These are phyloP conservation scores for Lunularia cruciata DNA, from an alignment of 225 moss, liverwort and hornwort species.

Conservation along the genomic window DNA sequence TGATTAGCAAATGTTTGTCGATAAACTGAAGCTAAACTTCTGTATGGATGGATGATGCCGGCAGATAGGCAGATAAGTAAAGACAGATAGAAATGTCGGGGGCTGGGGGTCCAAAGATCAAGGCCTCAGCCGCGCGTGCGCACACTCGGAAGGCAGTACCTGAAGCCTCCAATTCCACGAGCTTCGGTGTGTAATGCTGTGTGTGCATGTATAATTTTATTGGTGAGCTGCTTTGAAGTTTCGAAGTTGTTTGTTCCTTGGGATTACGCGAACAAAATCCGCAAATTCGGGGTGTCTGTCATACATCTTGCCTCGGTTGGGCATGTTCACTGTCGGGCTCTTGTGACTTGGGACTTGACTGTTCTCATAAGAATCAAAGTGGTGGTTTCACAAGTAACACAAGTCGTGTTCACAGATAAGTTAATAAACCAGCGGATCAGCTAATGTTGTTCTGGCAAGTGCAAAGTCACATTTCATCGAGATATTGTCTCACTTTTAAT, in stretches of 20 bases:
- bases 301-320: not conserved
- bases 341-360: not conserved
- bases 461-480: not conserved
- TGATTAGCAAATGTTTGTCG: no score
- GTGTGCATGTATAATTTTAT: not conserved
- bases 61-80: conserved; percentile 2
- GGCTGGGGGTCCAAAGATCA: conserved; percentile 43
- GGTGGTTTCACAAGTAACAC: not conserved
- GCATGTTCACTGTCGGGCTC: not conserved
- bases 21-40: conserved; percentile 11
- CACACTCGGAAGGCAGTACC: conserved; percentile 38
- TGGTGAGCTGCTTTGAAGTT: conserved; percentile 3
- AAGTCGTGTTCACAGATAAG: not conserved
- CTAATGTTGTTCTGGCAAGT: conserved; percentile 5
- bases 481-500: not conserved
- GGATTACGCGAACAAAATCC: not conserved
- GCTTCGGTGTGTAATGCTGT: conserved; percentile 25
- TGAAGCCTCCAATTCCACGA: conserved; percentile 5
- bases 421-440: not conserved
- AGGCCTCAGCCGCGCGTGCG: conserved; percentile 46
- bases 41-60: not conserved
- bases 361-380: not conserved
- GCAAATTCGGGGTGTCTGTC: not conserved
- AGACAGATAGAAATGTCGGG: conserved; percentile 19
- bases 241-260: not conserved